A percentile compares a stretch with the other conserved stretches of the same genome.
Conservation (phyloP, 2,329 filamentous ascomycete genomes). For the Diaporthe sp. region DNA sequence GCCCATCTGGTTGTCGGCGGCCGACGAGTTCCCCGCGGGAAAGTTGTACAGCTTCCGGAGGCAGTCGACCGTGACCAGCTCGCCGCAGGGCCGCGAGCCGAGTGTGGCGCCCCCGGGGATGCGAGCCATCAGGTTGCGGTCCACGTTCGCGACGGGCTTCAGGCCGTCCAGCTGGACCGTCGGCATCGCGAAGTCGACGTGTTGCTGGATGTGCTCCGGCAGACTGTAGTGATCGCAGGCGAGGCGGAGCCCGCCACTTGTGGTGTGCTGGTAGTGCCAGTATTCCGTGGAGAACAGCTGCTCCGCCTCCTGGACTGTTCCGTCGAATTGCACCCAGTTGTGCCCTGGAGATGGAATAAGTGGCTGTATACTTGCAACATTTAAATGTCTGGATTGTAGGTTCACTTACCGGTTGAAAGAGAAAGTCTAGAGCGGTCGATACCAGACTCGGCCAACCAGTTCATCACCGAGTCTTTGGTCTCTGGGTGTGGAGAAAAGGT, state of each 20-base stretch:
- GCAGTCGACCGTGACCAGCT: slow-evolving; percentile 51
- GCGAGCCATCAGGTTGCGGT: slow-evolving; percentile 7
- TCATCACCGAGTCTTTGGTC: slow-evolving; percentile 50
- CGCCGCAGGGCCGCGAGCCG: slow-evolving; percentile 48
- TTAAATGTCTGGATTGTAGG: too few species aligned
- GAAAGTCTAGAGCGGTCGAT: slow-evolving; percentile 44
- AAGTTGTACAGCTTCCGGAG: slow-evolving; percentile 52
- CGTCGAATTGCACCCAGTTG: slow-evolving; percentile 48
- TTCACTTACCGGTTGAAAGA: slow-evolving; percentile 43
- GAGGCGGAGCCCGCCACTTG: slow-evolving; percentile 44
- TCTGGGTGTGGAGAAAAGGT: slow-evolving; percentile 54
- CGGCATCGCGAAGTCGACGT: slow-evolving; percentile 44
- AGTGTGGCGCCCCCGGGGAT: slow-evolving; percentile 19
- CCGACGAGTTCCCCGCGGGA: slow-evolving; percentile 31
- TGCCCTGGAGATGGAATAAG: slow-evolving; percentile 35
- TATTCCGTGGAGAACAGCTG: slow-evolving; percentile 45
- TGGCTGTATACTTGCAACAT: background rate
- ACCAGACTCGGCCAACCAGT: slow-evolving; percentile 52
- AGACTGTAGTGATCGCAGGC: slow-evolving; percentile 43
- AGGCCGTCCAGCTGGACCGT: slow-evolving; percentile 41
- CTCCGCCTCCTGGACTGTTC: slow-evolving; percentile 46
- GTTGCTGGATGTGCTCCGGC: slow-evolving; percentile 41
- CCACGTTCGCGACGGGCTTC: slow-evolving; percentile 22
- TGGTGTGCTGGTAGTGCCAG: slow-evolving; percentile 46
- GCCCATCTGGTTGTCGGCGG: slow-evolving; percentile 36